These are phyloP conservation scores for Psilocybe tampanensis DNA, from an alignment of 768 basidiomycete genomes.

Conservation along the genomic window DNA sequence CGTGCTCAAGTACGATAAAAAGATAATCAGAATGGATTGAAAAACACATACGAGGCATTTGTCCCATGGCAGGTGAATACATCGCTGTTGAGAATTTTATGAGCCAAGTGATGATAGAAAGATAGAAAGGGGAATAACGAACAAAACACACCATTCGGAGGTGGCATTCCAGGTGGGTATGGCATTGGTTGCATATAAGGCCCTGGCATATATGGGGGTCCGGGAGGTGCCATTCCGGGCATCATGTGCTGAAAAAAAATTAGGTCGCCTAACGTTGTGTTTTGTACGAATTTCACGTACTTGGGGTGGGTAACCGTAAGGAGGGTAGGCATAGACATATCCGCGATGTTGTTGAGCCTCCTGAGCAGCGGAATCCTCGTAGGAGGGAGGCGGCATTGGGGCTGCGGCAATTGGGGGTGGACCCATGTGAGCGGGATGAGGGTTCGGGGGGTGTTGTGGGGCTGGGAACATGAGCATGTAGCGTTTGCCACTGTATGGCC, in stretches of 20 bases:
- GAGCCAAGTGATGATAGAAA: constrained; percentile 1
- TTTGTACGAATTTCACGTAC: constrained; percentile 38
- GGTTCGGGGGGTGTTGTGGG: constrained; percentile 61
- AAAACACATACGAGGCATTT: constrained; percentile 77
- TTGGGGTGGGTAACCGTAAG: constrained; percentile 77
- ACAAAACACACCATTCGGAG: constrained; percentile 64
- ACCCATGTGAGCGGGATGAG: constrained; percentile 64
- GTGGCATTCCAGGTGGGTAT: constrained; percentile 79
- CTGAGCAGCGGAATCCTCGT: constrained; percentile 76
- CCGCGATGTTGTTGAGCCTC: constrained; percentile 49
- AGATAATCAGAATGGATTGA: background rate
- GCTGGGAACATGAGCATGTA: constrained; percentile 79
- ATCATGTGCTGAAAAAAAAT: constrained; percentile 65
- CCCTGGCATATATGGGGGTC: constrained; percentile 78
- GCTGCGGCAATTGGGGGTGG: constrained; percentile 58
- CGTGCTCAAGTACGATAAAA: background rate
- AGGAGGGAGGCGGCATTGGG: constrained; percentile 72
- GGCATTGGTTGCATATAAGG: constrained; percentile 88
- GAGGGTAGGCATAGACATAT: constrained; percentile 76
- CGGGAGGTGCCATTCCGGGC: constrained; percentile 80
- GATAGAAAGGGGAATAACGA: constrained; percentile 1
- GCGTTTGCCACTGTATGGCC: constrained; percentile 92
- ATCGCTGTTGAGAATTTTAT: constrained; percentile 49
- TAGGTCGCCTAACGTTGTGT: background rate
- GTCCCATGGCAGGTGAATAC: constrained; percentile 84